Conservation (phyloP, 108 stramenopile genomes). For the Aurantiochytrium sp. region DNA sequence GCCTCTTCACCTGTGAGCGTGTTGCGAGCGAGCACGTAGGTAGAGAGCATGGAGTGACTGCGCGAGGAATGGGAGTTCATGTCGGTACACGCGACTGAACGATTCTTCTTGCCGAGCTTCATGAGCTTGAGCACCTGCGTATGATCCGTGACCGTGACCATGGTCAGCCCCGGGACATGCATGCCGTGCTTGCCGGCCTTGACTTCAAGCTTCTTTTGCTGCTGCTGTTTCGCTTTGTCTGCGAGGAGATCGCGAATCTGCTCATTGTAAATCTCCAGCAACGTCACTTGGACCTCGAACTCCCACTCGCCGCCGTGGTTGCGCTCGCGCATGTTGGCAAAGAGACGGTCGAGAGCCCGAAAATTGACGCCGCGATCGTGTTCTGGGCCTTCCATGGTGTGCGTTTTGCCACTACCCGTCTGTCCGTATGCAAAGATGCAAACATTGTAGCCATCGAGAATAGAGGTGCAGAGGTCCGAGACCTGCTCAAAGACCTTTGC, state of each 20-base stretch:
- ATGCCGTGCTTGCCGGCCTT: constrained; percentile 48
- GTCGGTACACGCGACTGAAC: constrained; percentile 57
- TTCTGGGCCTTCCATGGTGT: constrained; percentile 53
- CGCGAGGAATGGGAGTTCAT: constrained; percentile 63
- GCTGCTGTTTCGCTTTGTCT: constrained; percentile 20
- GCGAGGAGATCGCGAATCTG: constrained; percentile 71
- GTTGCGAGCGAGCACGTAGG: constrained; percentile 44
- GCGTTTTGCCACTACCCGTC: constrained; percentile 63
- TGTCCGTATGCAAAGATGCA: constrained; percentile 99
- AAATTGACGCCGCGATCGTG: constrained; percentile 40
- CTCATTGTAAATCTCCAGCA: constrained; percentile 68
- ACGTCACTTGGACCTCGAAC: constrained; percentile 46
- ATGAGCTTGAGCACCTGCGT: constrained; percentile 43
- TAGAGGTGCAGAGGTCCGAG: constrained; percentile 78
- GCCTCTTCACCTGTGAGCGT: constrained; percentile 36
- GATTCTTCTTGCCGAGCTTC: constrained; percentile 40
- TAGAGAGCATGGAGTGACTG: constrained; percentile 50
- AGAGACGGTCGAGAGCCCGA: constrained; percentile 42
- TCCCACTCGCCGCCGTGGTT: constrained; percentile 25
- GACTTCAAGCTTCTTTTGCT: constrained; percentile 15
- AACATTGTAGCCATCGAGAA: constrained; percentile 95
- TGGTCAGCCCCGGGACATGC: constrained; percentile 46
- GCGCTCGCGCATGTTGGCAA: constrained; percentile 26
- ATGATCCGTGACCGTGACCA: constrained; percentile 30
- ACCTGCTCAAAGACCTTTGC: constrained; percentile 83